Evolutionary conservation across 306 rosid species (phyloP), one percentile per base, ranked within the genome.

Genomic region (Lagenaria siceraria): DNA sequence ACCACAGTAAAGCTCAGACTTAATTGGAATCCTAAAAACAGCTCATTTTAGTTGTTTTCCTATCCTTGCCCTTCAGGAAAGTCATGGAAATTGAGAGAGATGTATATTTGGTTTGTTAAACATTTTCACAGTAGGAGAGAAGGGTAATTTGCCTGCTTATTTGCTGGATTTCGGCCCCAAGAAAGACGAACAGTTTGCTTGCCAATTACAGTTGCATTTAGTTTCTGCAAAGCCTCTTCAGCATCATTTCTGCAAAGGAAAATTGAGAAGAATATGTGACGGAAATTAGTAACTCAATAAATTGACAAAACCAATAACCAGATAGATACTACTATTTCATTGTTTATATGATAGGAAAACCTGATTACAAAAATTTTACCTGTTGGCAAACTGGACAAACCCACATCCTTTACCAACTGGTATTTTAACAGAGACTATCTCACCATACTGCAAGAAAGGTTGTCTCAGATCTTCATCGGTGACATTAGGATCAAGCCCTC

Each of bases 101-200:
- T 29, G 33, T 29, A 42, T 10, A 3, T n/a, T n/a, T n/a, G n/a
- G n/a, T n/a, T n/a, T n/a, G n/a, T 46, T 48, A 43, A 29, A 15
- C 8, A 71, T 71, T 25, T 69, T 4, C 14, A 46, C 24, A 55
- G 5, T 15, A 19, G 17, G 35, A 43, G 65, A 38, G 62, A 52
- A 66, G 53, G 60, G 55, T 75, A 81, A 21, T 42, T 38, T 89
- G 76, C 99, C 97, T 96, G 99, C 86, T 96, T 96, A 79, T 95
- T 90, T 82, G 97, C 97, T 27, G 99, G 99, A 85, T 96, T 96
- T 85, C 98, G 99, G 49, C 99, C 99, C 99, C 99, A 95, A 49
- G 97, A 92, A 85, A 95, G 99, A 19, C 97, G 97, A 69, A 96
- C 93, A 9, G 97, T 89, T 83, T 96, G 99, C 77, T 91, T 96